These are phyloP conservation scores for Blyttiomyces sp. DNA, from an alignment of 371 early-diverging fungal species.

Conservation along the genomic window DNA sequence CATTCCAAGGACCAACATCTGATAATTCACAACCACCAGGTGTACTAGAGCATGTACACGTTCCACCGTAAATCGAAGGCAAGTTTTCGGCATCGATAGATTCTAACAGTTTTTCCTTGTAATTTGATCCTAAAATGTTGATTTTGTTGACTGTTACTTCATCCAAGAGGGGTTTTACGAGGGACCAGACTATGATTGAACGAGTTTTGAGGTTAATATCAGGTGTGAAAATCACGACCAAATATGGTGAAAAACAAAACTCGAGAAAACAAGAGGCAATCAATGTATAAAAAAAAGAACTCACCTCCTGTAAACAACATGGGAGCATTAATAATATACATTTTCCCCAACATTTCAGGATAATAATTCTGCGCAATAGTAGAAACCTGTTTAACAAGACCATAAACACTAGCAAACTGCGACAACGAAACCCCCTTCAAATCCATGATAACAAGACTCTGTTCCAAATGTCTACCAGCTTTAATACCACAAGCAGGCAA, in stretches of 20 bases:
- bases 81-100: slow-evolving; percentile 53
- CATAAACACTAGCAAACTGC: slow-evolving; percentile 48
- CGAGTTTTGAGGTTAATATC: too few relatives aligned
- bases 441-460: slow-evolving; percentile 61
- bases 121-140: slow-evolving; percentile 48
- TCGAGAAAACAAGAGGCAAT: neutral
- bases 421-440: slow-evolving; percentile 57
- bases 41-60: slow-evolving; percentile 34
- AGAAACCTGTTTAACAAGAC: slow-evolving; percentile 54
- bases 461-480: slow-evolving; percentile 54
- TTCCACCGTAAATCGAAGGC: slow-evolving; percentile 58
- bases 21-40: slow-evolving; percentile 29
- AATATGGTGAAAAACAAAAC: neutral
- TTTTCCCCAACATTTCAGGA: slow-evolving; percentile 64
- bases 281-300: neutral
- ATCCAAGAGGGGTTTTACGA: slow-evolving; percentile 63
- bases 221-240: neutral
- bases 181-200: slow-evolving; percentile 58
- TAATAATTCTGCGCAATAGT: slow-evolving; percentile 66
- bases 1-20: slow-evolving; percentile 51
- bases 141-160: slow-evolving; percentile 67
- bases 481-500: slow-evolving; percentile 55
- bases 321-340: slow-evolving; percentile 66
- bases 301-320: slow-evolving; percentile 48
- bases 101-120: slow-evolving; percentile 46